These are phyloP conservation scores for Teratosphaeria pseudoeucalypti DNA, from an alignment of 2,329 filamentous ascomycete genomes.

Conservation along the genomic window DNA sequence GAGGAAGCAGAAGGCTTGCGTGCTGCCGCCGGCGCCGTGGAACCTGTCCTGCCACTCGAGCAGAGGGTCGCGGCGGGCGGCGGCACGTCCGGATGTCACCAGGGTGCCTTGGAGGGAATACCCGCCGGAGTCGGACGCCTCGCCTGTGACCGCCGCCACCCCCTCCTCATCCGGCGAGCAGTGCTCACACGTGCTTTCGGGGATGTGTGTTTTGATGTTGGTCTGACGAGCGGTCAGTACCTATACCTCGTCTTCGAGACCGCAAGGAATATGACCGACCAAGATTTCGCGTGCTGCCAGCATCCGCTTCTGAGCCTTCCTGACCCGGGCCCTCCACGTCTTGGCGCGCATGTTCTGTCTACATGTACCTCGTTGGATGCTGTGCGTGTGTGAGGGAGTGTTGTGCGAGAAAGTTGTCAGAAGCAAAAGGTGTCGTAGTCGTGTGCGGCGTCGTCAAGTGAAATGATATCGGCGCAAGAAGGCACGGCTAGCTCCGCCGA, in stretches of 20 bases:
- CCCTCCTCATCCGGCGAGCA: neutral
- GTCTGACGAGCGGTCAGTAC: neutral
- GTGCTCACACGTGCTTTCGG: neutral
- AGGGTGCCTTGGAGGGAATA: neutral
- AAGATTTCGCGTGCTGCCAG: neutral
- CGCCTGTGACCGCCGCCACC: no score
- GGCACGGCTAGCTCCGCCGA: neutral
- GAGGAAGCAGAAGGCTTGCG: conserved; percentile 3
- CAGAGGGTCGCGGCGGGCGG: no score
- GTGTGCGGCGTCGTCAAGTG: no score
- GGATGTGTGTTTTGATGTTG: neutral
- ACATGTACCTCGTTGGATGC: no score
- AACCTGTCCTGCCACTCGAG: no score
- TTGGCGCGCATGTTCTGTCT: no score
- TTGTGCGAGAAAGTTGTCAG: no score
- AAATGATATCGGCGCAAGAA: neutral
- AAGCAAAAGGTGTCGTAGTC: no score
- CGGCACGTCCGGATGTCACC: neutral
- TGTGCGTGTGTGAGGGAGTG: no score
- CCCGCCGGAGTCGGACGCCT: neutral
- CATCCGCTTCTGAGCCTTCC: neutral
- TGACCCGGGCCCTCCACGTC: neutral
- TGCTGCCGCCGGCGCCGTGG: no score
- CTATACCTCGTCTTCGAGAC: neutral
- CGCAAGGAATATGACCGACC: neutral